Evolutionary conservation across 1,284 basidiomycete species (phyloP).

Genomic region (Pseudozyma sp.): DNA sequence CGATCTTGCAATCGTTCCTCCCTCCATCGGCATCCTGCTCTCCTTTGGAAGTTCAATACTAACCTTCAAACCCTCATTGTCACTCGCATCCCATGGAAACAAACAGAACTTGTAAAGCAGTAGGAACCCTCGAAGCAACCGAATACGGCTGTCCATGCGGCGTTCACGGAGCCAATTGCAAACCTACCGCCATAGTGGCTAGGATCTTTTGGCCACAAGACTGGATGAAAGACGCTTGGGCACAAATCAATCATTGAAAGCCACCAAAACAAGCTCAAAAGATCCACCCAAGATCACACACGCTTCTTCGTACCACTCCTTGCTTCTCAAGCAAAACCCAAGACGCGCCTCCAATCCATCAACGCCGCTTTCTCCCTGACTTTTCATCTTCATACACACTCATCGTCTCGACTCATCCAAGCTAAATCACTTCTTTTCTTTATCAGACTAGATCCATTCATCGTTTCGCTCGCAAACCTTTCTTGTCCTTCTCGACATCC

Average conservation of each 20-base stretch:
- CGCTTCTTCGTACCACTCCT: background rate
- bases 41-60: background rate
- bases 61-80: background rate
- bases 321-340: background rate
- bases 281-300: too few relatives aligned
- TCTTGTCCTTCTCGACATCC: too few relatives aligned
- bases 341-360: too few relatives aligned
- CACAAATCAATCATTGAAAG: background rate
- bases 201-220: slow-evolving; percentile 34
- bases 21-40: too few relatives aligned
- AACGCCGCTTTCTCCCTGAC: too few relatives aligned
- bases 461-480: too few relatives aligned
- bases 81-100: background rate
- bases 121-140: slow-evolving; percentile 13
- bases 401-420: too few relatives aligned
- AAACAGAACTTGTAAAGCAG: slow-evolving; percentile 26
- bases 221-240: slow-evolving; percentile 19
- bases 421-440: too few relatives aligned
- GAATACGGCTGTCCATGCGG: slow-evolving; percentile 48
- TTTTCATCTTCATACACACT: too few relatives aligned
- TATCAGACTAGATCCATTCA: too few relatives aligned
- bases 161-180: slow-evolving; percentile 27
- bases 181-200: background rate
- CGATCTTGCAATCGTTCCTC: too few relatives aligned
- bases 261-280: too few relatives aligned